phyloP scores from a whole-genome alignment of 805 yeast species.

The Jamesozyma lodderae region DNA sequence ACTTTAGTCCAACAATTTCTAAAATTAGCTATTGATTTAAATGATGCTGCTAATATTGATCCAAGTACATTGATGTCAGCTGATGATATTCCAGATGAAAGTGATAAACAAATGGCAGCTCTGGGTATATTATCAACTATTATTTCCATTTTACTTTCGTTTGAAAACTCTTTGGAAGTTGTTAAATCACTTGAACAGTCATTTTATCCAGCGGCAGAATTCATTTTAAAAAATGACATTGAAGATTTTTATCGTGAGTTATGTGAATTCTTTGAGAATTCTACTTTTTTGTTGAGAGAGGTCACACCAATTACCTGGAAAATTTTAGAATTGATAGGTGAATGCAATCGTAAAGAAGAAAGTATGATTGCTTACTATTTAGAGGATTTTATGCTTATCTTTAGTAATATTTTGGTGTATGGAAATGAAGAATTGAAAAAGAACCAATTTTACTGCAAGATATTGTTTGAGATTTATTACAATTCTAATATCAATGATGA shows the following conservation, averaged over 20 bases:
- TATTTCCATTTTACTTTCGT: conserved; percentile 68
- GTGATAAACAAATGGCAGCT: conserved; percentile 76
- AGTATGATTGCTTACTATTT: conserved; percentile 56
- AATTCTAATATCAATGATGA: conserved; percentile 37
- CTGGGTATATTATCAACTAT: conserved; percentile 73
- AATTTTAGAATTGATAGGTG: conserved; percentile 44
- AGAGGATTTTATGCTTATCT: conserved; percentile 66
- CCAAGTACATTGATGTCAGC: conserved; percentile 30
- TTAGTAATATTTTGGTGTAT: conserved; percentile 64
- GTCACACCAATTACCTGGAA: conserved; percentile 72
- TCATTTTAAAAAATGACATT: conserved; percentile 54
- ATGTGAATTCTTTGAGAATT: conserved; percentile 65
- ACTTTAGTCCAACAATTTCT: conserved; percentile 68
- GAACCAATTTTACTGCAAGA: conserved; percentile 40
- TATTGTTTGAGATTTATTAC: conserved; percentile 43
- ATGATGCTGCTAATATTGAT: conserved; percentile 47
- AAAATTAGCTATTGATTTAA: conserved; percentile 56
- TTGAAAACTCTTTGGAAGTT: conserved; percentile 69
- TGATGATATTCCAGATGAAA: conserved; percentile 34
- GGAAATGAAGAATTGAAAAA: conserved; percentile 43
- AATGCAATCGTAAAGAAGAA: conserved; percentile 27
- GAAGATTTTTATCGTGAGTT: conserved; percentile 70
- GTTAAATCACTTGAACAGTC: conserved; percentile 57
- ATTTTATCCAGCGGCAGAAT: conserved; percentile 58
- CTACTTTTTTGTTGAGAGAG: conserved; percentile 48